phyloP scores from a whole-genome alignment of 192 early-diverging fungal species.

The Umbelopsis ramanniana region DNA sequence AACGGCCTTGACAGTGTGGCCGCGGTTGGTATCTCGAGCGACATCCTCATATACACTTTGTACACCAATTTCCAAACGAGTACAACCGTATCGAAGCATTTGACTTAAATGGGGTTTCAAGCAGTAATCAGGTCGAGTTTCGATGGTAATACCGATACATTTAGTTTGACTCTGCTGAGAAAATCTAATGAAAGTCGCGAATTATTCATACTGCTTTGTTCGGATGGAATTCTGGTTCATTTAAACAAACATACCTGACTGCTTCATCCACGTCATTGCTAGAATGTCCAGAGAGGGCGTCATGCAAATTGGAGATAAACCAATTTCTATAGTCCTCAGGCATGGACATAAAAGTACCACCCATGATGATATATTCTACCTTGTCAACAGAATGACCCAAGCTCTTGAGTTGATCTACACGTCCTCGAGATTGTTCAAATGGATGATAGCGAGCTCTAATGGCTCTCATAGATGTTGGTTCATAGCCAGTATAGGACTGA shows the following conservation, averaged over 20 bases:
- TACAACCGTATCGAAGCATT: slow-evolving; percentile 99
- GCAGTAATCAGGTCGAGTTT: slow-evolving; percentile 98
- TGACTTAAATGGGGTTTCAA: slow-evolving; percentile 97
- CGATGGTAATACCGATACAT: slow-evolving; percentile 99
- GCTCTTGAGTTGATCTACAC: slow-evolving; percentile 91
- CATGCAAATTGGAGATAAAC: slow-evolving; percentile 98
- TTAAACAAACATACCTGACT: slow-evolving; percentile 63
- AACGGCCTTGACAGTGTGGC: slow-evolving; percentile 98
- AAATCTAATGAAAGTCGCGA: slow-evolving; percentile 52
- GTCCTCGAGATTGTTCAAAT: slow-evolving; percentile 91
- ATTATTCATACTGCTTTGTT: not conserved
- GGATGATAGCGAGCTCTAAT: slow-evolving; percentile 98
- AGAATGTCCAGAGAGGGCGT: slow-evolving; percentile 91
- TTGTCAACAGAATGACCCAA: slow-evolving; percentile 98
- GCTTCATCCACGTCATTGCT: slow-evolving; percentile 95
- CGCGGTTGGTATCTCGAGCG: slow-evolving; percentile 96
- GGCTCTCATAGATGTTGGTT: slow-evolving; percentile 98
- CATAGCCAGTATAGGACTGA: slow-evolving; percentile 99
- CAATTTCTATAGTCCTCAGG: slow-evolving; percentile 94
- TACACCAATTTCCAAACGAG: slow-evolving; percentile 96
- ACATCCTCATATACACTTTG: slow-evolving; percentile 99
- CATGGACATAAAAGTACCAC: slow-evolving; percentile 99
- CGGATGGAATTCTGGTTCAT: too few species aligned
- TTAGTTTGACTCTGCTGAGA: slow-evolving; percentile 97
- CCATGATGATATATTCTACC: slow-evolving; percentile 99